Conservation (phyloP, 352 stramenopile genomes). For the Globisporangium cederbergense region DNA sequence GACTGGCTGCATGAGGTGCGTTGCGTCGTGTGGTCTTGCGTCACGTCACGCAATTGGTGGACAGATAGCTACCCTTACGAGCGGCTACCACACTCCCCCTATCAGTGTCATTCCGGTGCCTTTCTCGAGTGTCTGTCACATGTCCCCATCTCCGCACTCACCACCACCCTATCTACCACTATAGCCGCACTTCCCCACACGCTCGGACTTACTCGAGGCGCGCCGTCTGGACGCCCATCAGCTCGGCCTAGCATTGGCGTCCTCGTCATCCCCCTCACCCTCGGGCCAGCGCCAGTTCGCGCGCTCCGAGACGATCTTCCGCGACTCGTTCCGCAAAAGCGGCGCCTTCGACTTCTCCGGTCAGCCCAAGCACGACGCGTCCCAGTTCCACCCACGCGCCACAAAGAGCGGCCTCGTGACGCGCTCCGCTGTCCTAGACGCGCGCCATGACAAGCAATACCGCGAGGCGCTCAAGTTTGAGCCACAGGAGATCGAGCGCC, state of each 20-base stretch:
- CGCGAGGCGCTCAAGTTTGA: conserved; percentile 52
- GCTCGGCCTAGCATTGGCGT: conserved; percentile 27
- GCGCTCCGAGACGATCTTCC: conserved; percentile 42
- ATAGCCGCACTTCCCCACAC: conserved; percentile 39
- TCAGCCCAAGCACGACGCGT: conserved; percentile 23
- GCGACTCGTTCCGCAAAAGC: conserved; percentile 43
- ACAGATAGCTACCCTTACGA: not conserved
- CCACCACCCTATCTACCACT: not conserved
- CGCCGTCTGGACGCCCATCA: conserved; percentile 36
- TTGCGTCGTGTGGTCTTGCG: not conserved
- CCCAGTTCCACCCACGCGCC: conserved; percentile 34
- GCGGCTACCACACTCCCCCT: not conserved
- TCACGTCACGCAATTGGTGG: not conserved
- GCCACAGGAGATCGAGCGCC: conserved; percentile 42
- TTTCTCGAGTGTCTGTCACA: conserved; percentile 9
- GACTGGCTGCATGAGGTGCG: conserved; percentile 49
- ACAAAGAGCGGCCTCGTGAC: conserved; percentile 36
- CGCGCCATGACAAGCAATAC: conserved; percentile 27
- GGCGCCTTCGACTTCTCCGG: conserved; percentile 36
- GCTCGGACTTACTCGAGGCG: conserved; percentile 45
- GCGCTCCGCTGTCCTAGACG: conserved; percentile 31
- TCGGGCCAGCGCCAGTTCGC: conserved; percentile 30
- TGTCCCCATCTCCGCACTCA: not conserved
- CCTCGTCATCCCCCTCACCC: not conserved
- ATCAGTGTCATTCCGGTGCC: conserved; percentile 1